Evolutionary conservation across 768 basidiomycete species (phyloP).

Genomic region (Melanogaster broomeanus): DNA sequence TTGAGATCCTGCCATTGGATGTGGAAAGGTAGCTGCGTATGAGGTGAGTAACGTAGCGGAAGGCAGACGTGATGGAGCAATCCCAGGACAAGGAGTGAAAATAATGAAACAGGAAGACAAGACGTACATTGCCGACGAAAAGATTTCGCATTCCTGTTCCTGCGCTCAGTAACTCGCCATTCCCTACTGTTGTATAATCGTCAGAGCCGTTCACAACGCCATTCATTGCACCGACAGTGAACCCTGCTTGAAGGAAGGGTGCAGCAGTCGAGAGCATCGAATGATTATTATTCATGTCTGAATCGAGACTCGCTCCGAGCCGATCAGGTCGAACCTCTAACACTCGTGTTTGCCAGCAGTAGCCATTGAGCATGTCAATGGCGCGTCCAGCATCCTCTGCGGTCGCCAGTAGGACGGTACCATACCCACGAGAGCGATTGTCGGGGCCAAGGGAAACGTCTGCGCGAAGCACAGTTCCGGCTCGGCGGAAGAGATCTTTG

Average conservation of each 20-base stretch:
- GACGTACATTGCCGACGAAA: constrained; percentile 87
- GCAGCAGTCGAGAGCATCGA: constrained; percentile 12
- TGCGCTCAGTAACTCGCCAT: constrained; percentile 28
- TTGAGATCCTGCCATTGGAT: constrained; percentile 99
- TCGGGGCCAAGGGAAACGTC: constrained; percentile 81
- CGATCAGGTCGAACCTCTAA: constrained; percentile 93
- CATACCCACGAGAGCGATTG: constrained; percentile 91
- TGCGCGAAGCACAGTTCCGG: constrained; percentile 85
- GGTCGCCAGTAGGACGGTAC: constrained; percentile 92
- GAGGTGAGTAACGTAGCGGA: constrained; percentile 14
- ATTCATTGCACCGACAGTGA: constrained; percentile 13
- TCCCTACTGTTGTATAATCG: constrained; percentile 13
- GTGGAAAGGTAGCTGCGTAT: constrained; percentile 81
- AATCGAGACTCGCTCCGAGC: constrained; percentile 39
- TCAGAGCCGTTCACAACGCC: constrained; percentile 16
- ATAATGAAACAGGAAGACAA: constrained; percentile 5
- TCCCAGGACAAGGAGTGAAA: not conserved
- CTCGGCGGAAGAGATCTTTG: constrained; percentile 95
- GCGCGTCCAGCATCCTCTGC: constrained; percentile 93
- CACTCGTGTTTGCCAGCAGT: constrained; percentile 92
- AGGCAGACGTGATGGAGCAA: not conserved
- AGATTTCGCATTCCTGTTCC: constrained; percentile 53
- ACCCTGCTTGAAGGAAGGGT: constrained; percentile 20
- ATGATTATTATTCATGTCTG: constrained; percentile 19
- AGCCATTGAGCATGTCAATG: constrained; percentile 95